Evolutionary conservation across 2,329 filamentous ascomycete species (phyloP).

Genomic region (Aspergillus fructus): DNA sequence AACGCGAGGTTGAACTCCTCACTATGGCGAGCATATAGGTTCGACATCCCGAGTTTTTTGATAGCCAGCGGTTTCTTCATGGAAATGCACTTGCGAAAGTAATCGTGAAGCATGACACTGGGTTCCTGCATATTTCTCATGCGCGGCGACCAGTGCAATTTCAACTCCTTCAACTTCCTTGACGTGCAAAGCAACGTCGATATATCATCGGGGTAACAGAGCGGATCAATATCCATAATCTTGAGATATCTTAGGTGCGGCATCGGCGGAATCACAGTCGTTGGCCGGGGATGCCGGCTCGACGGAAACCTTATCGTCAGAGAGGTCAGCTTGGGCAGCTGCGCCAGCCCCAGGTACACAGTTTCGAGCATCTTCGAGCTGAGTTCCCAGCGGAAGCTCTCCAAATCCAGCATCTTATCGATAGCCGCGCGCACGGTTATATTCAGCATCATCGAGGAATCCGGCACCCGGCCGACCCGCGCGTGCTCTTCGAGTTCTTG

Average conservation of each 20-base stretch:
- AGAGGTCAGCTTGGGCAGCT: slow-evolving; percentile 50
- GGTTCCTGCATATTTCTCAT: slow-evolving; percentile 61
- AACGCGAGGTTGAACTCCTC: slow-evolving; percentile 48
- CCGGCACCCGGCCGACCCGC: slow-evolving; percentile 58
- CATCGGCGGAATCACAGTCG: slow-evolving; percentile 56
- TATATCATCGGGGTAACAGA: slow-evolving; percentile 65
- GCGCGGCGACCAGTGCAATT: slow-evolving; percentile 60
- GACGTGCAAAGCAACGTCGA: slow-evolving; percentile 55
- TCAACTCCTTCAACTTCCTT: slow-evolving; percentile 55
- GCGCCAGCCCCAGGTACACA: slow-evolving; percentile 57
- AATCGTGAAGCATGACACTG: slow-evolving; percentile 53
- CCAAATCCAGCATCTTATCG: slow-evolving; percentile 58
- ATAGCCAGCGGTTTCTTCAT: slow-evolving; percentile 48
- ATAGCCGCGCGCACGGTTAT: slow-evolving; percentile 59
- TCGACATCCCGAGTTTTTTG: slow-evolving; percentile 55
- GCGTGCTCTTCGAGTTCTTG: slow-evolving; percentile 58
- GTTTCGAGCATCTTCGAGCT: slow-evolving; percentile 60
- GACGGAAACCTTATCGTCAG: slow-evolving; percentile 58
- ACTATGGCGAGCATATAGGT: slow-evolving; percentile 56
- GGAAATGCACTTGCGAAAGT: slow-evolving; percentile 56
- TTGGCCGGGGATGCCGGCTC: slow-evolving; percentile 57
- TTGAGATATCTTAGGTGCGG: slow-evolving; percentile 55
- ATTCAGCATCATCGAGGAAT: slow-evolving; percentile 64
- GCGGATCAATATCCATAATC: slow-evolving; percentile 60
- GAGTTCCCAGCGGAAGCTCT: slow-evolving; percentile 61